Percentiles rank a stretch among this genome's conserved stretches.
Conservation (phyloP, 768 basidiomycete genomes). For the Lentinus tigrinus region DNA sequence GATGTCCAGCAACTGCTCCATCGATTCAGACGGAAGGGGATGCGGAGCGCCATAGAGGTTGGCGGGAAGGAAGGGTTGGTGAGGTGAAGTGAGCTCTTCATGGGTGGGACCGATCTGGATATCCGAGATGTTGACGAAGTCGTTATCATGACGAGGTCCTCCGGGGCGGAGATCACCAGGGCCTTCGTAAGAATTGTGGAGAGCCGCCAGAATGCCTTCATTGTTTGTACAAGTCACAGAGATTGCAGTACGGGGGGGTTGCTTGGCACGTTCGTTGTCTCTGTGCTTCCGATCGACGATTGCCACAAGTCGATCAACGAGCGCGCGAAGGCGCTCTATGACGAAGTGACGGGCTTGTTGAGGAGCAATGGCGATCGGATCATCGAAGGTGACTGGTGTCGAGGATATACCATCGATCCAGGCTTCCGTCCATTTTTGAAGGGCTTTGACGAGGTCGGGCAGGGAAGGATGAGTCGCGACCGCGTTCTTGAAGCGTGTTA, state of each 20-base stretch:
- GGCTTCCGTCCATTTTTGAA: slow-evolving; percentile 21
- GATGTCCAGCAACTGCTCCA: slow-evolving; percentile 67
- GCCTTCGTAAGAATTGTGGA: slow-evolving; percentile 18
- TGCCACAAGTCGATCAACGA: slow-evolving; percentile 16
- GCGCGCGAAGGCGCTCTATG: slow-evolving; percentile 10
- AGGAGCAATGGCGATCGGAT: slow-evolving; percentile 12
- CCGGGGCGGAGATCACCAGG: slow-evolving; percentile 34
- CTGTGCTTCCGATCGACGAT: slow-evolving; percentile 26
- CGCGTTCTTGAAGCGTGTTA: slow-evolving; percentile 30
- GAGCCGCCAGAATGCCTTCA: slow-evolving; percentile 21
- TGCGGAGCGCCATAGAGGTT: slow-evolving; percentile 63
- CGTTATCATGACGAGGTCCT: slow-evolving; percentile 70
- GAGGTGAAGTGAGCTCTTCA: slow-evolving; percentile 52
- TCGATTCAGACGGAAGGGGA: slow-evolving; percentile 51
- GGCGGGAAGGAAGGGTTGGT: slow-evolving; percentile 59
- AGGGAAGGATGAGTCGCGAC: slow-evolving; percentile 23
- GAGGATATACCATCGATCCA: slow-evolving; percentile 24
- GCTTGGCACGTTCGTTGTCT: neutral
- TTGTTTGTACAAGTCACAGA: neutral
- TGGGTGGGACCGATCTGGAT: slow-evolving; percentile 72
- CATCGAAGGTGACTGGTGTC: slow-evolving; percentile 20
- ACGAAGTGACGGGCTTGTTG: slow-evolving; percentile 6
- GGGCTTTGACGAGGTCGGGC: slow-evolving; percentile 16
- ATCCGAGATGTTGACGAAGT: slow-evolving; percentile 49
- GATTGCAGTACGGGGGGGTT: neutral